Conservation (phyloP, 805 yeast genomes). For the Myxozyma vanderwaltii region DNA sequence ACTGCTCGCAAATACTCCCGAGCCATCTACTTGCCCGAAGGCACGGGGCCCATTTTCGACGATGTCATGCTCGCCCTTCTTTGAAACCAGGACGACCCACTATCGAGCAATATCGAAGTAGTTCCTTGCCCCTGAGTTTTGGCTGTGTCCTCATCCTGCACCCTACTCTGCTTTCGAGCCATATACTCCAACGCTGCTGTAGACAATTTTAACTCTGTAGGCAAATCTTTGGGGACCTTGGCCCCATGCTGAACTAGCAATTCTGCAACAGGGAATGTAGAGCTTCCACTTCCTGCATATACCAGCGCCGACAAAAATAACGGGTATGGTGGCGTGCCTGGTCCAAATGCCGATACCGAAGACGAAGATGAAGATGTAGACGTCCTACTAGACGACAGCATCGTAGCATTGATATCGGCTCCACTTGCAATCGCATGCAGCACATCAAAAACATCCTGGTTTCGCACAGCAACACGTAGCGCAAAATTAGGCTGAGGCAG, state of each 20-base stretch:
- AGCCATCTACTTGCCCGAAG: neutral
- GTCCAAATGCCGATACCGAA: neutral
- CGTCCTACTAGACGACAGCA: neutral
- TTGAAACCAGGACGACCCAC: neutral
- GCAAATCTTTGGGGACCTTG: slow-evolving; percentile 34
- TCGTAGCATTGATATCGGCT: slow-evolving; percentile 43
- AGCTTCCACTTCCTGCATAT: slow-evolving; percentile 37
- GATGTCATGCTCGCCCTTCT: neutral
- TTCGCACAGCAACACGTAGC: slow-evolving; percentile 43
- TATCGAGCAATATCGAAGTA: slow-evolving; percentile 1
- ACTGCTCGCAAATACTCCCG: too few relatives aligned
- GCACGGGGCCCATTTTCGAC: neutral
- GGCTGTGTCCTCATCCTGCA: neutral
- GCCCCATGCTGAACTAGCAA: slow-evolving; percentile 46
- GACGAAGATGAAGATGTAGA: slow-evolving; percentile 7
- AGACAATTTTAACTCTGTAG: slow-evolving; percentile 19
- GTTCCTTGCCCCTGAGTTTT: neutral
- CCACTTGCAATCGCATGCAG: slow-evolving; percentile 45
- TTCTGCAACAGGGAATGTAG: slow-evolving; percentile 45
- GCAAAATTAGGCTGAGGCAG: slow-evolving; percentile 41
- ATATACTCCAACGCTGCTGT: slow-evolving; percentile 16
- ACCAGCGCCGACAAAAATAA: slow-evolving; percentile 42
- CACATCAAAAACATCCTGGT: slow-evolving; percentile 39
- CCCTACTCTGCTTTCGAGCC: slow-evolving; percentile 9
- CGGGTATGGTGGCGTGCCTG: slow-evolving; percentile 35